Evolutionary conservation across 2,329 filamentous ascomycete genomes (phyloP).

Genomic region (Sporothrix variecibatus): DNA sequence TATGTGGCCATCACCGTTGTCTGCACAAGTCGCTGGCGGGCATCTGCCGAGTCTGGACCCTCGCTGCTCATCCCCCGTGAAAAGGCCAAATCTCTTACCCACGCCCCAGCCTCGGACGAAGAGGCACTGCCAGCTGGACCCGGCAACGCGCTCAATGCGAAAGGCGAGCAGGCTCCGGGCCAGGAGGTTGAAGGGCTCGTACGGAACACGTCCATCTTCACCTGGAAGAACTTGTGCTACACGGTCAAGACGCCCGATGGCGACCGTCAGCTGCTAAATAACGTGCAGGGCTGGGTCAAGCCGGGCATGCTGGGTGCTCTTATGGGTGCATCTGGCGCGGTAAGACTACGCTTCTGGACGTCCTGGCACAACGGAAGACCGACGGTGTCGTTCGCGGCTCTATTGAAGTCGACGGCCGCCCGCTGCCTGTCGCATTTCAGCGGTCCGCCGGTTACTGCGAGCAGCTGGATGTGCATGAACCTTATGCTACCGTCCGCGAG

Average conservation of each 20-base stretch:
- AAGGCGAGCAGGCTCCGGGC: background rate
- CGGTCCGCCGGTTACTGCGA: constrained; percentile 63
- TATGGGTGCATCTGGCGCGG: constrained; percentile 88
- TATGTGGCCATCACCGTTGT: constrained; percentile 74
- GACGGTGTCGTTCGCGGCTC: constrained; percentile 65
- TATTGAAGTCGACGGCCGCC: constrained; percentile 58
- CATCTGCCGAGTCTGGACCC: constrained; percentile 16
- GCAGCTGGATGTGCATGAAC: constrained; percentile 63
- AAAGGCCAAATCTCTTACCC: constrained; percentile 17
- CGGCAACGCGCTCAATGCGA: background rate
- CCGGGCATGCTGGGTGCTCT: constrained; percentile 75
- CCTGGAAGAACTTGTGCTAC: constrained; percentile 74
- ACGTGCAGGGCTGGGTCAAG: constrained; percentile 82
- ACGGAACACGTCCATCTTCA: constrained; percentile 68
- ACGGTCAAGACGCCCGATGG: constrained; percentile 63
- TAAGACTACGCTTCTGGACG: constrained; percentile 83
- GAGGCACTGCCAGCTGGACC: background rate
- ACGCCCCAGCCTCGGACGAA: background rate
- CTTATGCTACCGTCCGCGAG: constrained; percentile 63
- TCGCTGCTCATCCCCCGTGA: constrained; percentile 30
- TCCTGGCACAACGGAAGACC: constrained; percentile 74
- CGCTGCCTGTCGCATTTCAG: constrained; percentile 56
- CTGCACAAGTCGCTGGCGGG: constrained; percentile 47
- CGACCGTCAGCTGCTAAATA: constrained; percentile 70
- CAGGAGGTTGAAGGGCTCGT: constrained; percentile 45